Evolutionary conservation across 1,284 basidiomycete species (phyloP).

Genomic region (Ganoderma lucidum): DNA sequence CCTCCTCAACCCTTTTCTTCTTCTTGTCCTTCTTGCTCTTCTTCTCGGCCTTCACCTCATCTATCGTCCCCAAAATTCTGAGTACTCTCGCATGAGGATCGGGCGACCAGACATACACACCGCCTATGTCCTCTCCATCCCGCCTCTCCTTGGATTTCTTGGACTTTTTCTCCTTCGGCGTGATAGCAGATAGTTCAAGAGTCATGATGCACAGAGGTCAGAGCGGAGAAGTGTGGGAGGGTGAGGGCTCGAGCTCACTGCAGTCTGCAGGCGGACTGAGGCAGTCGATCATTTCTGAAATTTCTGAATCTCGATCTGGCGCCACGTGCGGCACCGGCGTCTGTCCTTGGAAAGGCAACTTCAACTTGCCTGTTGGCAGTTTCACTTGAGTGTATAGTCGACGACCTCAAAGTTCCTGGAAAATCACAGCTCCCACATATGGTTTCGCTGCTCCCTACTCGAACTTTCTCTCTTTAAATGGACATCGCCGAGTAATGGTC

Average conservation of each 20-base stretch:
- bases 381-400: too few species aligned
- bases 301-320: background rate
- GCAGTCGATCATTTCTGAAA: background rate
- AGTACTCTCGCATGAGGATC: background rate
- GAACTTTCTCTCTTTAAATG: too few species aligned
- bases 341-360: too few species aligned
- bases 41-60: conserved; percentile 16
- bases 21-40: conserved; percentile 39
- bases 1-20: conserved; percentile 20
- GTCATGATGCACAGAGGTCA: conserved; percentile 13
- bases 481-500: too few species aligned
- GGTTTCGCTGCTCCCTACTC: too few species aligned
- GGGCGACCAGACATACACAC: conserved; percentile 38
- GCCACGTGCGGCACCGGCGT: background rate
- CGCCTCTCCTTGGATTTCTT: conserved; percentile 38
- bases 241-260: background rate
- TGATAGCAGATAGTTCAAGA: background rate
- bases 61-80: background rate
- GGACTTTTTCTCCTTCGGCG: conserved; percentile 15
- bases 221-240: background rate
- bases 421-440: too few species aligned
- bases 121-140: conserved; percentile 31
- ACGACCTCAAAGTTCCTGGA: too few species aligned
- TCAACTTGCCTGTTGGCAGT: too few species aligned
- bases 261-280: background rate